Evolutionary conservation across 306 rosid species (phyloP).

Genomic region (Cajanus cajan): DNA sequence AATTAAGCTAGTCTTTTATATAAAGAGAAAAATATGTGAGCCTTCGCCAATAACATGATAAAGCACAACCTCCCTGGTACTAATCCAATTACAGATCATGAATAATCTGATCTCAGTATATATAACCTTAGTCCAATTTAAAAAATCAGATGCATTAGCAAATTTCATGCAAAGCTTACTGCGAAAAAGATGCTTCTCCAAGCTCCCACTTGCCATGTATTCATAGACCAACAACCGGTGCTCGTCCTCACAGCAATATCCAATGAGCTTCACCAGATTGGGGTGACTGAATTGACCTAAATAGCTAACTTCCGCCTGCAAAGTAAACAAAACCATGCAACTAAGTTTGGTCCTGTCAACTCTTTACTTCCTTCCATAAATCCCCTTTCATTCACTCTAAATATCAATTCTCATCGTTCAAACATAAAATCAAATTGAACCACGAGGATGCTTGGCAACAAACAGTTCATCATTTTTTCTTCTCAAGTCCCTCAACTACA

Average conservation of each 20-base stretch:
- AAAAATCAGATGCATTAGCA: background rate
- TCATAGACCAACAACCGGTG: conserved; percentile 91
- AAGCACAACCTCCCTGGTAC: background rate
- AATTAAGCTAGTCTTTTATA: conserved; percentile 4
- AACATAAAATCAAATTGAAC: conserved; percentile 21
- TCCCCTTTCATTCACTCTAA: conserved; percentile 14
- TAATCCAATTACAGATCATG: background rate
- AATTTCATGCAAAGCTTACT: conserved; percentile 56
- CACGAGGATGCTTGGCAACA: background rate
- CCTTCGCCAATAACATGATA: background rate
- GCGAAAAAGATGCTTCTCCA: conserved; percentile 96
- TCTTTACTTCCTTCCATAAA: conserved; percentile 5
- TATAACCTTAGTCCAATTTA: background rate
- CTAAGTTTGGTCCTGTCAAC: conserved; percentile 3
- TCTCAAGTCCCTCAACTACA: background rate
- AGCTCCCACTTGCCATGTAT: conserved; percentile 93
- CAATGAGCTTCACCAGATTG: conserved; percentile 94
- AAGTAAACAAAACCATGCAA: conserved; percentile 28
- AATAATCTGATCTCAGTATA: background rate
- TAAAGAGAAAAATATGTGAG: background rate
- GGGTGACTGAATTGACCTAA: conserved; percentile 88
- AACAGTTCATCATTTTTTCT: background rate
- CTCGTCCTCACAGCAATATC: conserved; percentile 96
- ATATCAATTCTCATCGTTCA: background rate
- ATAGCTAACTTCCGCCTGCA: conserved; percentile 95